Evolutionary conservation across 2,329 filamentous ascomycete species (phyloP).

Genomic region (Aspergillus udagawae): DNA sequence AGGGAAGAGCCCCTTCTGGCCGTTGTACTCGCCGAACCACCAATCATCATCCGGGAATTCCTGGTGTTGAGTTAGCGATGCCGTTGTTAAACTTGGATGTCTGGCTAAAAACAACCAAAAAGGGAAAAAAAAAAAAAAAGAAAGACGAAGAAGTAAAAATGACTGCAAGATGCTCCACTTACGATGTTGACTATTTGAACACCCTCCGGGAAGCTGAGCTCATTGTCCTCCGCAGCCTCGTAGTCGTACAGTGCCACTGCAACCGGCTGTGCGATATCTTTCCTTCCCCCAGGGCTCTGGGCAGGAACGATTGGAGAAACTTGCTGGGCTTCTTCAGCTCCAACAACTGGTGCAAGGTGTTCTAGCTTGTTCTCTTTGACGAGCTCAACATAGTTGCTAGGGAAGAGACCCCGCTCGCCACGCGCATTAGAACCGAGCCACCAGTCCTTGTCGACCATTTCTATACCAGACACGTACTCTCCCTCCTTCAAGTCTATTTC

Average conservation of each 20-base stretch:
- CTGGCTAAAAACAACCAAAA: background rate
- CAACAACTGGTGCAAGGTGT: conserved; percentile 24
- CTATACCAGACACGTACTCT: conserved; percentile 83
- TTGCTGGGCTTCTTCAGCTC: conserved; percentile 28
- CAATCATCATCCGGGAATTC: conserved; percentile 98
- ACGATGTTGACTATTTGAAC: conserved; percentile 75
- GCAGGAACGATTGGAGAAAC: conserved; percentile 34
- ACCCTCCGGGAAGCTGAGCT: conserved; percentile 80
- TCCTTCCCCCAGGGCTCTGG: conserved; percentile 32
- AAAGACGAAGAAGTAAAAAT: background rate
- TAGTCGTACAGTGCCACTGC: conserved; percentile 93
- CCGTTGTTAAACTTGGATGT: background rate
- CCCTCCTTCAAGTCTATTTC: conserved; percentile 89
- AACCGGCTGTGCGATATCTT: conserved; percentile 50
- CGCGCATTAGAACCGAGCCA: conserved; percentile 89
- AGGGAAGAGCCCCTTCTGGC: conserved; percentile 75
- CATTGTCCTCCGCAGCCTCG: conserved; percentile 92
- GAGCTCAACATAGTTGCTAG: conserved; percentile 93
- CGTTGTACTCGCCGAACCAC: conserved; percentile 89
- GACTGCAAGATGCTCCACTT: conserved; percentile 36
- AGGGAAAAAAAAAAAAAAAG: background rate
- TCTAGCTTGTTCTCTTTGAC: conserved; percentile 55
- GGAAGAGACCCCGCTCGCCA: conserved; percentile 87
- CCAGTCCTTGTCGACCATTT: conserved; percentile 98
- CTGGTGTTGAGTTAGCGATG: conserved; percentile 40